A percentile compares a stretch with the other conserved stretches of the same genome.
phyloP scores from a whole-genome alignment of 495 filamentous ascomycete genomes.

The Penicillium paxilli region DNA sequence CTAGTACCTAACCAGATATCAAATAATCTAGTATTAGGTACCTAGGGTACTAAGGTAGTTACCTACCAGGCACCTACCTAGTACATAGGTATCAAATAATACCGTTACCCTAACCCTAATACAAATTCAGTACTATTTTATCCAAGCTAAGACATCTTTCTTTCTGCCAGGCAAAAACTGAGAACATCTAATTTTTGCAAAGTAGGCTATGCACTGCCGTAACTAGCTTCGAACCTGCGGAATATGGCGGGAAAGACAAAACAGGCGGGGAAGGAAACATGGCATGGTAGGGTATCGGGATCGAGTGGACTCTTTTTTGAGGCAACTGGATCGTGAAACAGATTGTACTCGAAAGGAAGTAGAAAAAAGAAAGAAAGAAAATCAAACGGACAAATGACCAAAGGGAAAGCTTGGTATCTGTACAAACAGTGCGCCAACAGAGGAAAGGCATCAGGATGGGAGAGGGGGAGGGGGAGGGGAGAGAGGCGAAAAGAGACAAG shows the following conservation, averaged over 20 bases:
- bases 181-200: too few relatives aligned
- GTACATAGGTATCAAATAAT: too few relatives aligned
- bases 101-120: too few relatives aligned
- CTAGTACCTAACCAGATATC: too few relatives aligned
- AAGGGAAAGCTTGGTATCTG: constrained; percentile 18
- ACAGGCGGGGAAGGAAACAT: constrained; percentile 1
- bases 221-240: constrained; percentile 29
- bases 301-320: constrained; percentile 30
- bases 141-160: too few relatives aligned
- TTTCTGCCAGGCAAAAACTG: too few relatives aligned
- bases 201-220: too few relatives aligned
- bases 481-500: constrained; percentile 39
- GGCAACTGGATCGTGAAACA: constrained; percentile 28
- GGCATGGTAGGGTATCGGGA: constrained; percentile 27
- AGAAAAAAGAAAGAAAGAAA: neutral
- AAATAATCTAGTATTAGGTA: too few relatives aligned
- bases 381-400: constrained; percentile 10
- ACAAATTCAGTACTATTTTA: too few relatives aligned
- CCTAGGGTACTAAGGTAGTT: too few relatives aligned
- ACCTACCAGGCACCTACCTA: too few relatives aligned
- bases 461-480: neutral
- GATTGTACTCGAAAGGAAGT: constrained; percentile 3
- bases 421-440: constrained; percentile 12
- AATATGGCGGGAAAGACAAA: constrained; percentile 20
- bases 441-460: constrained; percentile 4